Evolutionary conservation across 768 basidiomycete species (phyloP).

Genomic region (Ramaria sp.): DNA sequence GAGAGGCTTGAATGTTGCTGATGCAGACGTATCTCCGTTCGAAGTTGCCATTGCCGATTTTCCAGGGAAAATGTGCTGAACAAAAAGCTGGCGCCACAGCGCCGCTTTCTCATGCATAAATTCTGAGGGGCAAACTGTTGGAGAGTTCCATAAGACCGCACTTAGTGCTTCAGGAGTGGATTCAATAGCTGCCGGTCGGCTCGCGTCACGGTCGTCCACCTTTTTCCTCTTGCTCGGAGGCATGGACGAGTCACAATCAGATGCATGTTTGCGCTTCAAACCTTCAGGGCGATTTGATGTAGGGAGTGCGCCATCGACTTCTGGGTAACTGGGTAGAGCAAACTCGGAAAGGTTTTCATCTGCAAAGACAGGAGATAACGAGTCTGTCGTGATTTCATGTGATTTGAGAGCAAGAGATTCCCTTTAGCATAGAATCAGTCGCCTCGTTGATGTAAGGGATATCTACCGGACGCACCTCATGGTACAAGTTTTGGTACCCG

Average conservation of each 20-base stretch:
- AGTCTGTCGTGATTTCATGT: conserved; percentile 26
- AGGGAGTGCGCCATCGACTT: neutral
- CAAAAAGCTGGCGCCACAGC: conserved; percentile 42
- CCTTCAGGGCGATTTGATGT: too few species aligned
- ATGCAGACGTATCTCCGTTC: neutral
- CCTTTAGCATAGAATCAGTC: conserved; percentile 21
- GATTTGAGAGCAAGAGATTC: conserved; percentile 39
- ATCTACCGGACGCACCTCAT: conserved; percentile 41
- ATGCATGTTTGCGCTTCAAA: neutral
- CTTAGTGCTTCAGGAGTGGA: too few species aligned
- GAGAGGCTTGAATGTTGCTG: too few species aligned
- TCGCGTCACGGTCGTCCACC: neutral
- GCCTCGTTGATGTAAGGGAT: neutral
- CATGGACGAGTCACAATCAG: neutral
- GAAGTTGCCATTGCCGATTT: neutral
- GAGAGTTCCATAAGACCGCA: too few species aligned
- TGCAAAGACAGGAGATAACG: conserved; percentile 37
- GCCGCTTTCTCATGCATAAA: conserved; percentile 37
- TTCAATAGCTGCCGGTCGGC: too few species aligned
- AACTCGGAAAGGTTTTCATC: conserved; percentile 61
- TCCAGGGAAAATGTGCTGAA: too few species aligned
- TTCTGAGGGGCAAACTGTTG: too few species aligned
- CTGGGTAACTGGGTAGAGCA: conserved; percentile 36
- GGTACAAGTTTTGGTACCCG: too few species aligned
- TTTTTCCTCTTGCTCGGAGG: neutral